Evolutionary conservation across 805 yeast species (phyloP).

Genomic region (Kodamaea leandrae): DNA sequence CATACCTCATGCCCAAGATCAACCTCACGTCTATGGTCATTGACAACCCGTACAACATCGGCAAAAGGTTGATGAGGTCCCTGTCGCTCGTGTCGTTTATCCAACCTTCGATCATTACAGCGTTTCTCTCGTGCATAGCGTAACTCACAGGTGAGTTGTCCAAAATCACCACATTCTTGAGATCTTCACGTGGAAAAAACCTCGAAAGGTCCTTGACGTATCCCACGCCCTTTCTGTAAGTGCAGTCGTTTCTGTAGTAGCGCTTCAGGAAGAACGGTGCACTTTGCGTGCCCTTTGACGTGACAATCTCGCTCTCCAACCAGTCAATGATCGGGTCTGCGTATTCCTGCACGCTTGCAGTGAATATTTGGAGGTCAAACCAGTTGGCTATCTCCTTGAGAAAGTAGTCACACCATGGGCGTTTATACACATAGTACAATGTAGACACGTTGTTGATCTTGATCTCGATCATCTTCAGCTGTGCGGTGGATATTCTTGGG

Average conservation of each 20-base stretch:
- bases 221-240: conserved; percentile 73
- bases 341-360: conserved; percentile 91
- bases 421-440: conserved; percentile 82
- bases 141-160: conserved; percentile 95
- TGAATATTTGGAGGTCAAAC: conserved; percentile 88
- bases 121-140: conserved; percentile 79
- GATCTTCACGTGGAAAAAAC: conserved; percentile 56
- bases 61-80: conserved; percentile 77
- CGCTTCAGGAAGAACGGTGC: conserved; percentile 51
- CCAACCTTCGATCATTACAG: conserved; percentile 96
- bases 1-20: conserved; percentile 69
- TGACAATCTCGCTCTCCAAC: conserved; percentile 61
- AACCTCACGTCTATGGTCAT: conserved; percentile 82
- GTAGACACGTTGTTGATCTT: conserved; percentile 66
- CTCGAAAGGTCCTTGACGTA: conserved; percentile 57
- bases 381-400: conserved; percentile 74
- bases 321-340: conserved; percentile 97
- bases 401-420: conserved; percentile 90
- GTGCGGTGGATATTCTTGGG: conserved; percentile 45
- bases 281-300: conserved; percentile 11
- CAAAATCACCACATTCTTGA: conserved; percentile 68
- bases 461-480: conserved; percentile 73
- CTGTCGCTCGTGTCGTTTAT: conserved; percentile 91
- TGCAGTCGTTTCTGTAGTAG: conserved; percentile 78
- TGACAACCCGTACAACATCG: conserved; percentile 73